Evolutionary conservation across 805 yeast species (phyloP), one percentile per base, ranked within the genome.

Genomic region (Metschnikowia colocasiae): DNA sequence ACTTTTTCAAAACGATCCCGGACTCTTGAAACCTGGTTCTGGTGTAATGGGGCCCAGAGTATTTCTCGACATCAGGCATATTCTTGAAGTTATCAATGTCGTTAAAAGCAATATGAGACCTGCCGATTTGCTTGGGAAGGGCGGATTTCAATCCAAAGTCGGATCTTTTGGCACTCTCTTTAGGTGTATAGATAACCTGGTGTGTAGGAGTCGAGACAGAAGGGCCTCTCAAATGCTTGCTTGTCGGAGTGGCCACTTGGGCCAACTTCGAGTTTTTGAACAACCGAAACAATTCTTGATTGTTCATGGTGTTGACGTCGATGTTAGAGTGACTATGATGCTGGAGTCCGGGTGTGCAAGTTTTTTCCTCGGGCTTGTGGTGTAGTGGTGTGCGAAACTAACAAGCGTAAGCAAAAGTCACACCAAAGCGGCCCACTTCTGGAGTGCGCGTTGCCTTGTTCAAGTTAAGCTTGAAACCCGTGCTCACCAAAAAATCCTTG

Each of bases 121-220:
- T 69, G 34, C 80, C 81, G 39, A 79, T 62, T 55, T 79, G 81
- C 32, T 71, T 69, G 3, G 96, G 96, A 40, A 87, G 67, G 18
- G 85, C 71, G 38, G 82, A 71, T 60, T 87, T 87, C 50, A 87
- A 65, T 58, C 96, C 96, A 75, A 79, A 87, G 64, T 86, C 87
- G 51, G 85, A 82, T 65, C 87, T 73, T 12, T 73, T 62, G 38
- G 83, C 76, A 40, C 85, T 75, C 6, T 85, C 73, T 41, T 82
- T 79, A 43, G 86, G 81, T 0, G 94, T 82, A 63, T 78, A 83
- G 33, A 87, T 75, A 35, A 85, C 73, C 62, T 87, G 95, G 59
- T 83, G 90, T 0, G 87, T 79, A 22, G 95, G 95, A 9, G 60
- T 56, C 31, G 46, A 15, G 6, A 60, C 55, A 13, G 57, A 52